Evolutionary conservation across 176 grass and related monocot species (phyloP), one percentile per base, ranked within the genome.

Genomic region (Oryza nivara): DNA sequence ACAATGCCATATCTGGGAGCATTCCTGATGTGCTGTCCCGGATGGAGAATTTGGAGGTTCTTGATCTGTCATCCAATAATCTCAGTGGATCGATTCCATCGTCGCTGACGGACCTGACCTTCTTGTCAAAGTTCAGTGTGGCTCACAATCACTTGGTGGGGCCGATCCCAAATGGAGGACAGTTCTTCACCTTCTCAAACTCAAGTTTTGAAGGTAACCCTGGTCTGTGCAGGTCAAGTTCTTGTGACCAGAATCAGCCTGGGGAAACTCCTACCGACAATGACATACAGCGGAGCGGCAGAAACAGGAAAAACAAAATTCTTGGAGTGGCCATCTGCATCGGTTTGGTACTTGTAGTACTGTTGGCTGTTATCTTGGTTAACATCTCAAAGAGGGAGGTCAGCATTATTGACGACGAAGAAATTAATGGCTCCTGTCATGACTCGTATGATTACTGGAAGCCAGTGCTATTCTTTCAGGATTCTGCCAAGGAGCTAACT

Each of bases 51-150:
- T 80, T 98, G 82, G 95, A 98, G 87, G 85, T 95, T 80, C 82
- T 98, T 73, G 95, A 98, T 70, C 87, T 98, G 44, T 98, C 95
- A 17, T 92, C 66, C 65, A 98, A 98, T 93, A 76, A 95, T 56
- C 91, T 98, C 58, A 89, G 87, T 34, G 95, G 95, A 66, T 90
- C 66, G 1, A 98, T 98, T 87, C 92, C 95, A 19, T 25, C 84
- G 32, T 95, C 95, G 22, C 56, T 98, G 68, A 92, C 85, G 14
- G 71, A 90, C 15, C 92, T 98, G 28, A 98, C 91, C 46, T 98
- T 98, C 86, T 83, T 98, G 87, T 98, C 95, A 13, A 98, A 92
- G 92, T 98, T 98, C 56, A 98, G 92, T 68, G 91, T 98, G 54
- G 91, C 95, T 25, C 91, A 93, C 83, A 98, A 95, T 85, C 82